Conservation (phyloP, 75 land plant genomes). For the Larix kaempferi region DNA sequence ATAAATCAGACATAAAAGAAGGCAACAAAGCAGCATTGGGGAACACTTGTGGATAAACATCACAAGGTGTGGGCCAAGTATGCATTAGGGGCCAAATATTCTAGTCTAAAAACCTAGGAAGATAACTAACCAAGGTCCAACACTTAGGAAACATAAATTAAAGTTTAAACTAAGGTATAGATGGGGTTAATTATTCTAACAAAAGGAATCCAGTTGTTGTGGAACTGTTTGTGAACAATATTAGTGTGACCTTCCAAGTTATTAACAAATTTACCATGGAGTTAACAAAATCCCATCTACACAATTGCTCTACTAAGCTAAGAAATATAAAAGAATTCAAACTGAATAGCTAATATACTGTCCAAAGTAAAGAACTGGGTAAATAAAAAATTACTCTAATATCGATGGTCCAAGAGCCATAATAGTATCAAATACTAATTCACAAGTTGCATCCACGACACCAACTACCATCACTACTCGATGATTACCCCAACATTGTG, state of each 20-base stretch:
- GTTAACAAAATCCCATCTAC: conserved; percentile 91
- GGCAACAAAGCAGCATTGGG: too few relatives aligned
- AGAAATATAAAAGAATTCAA: background rate
- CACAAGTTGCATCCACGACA: conserved; percentile 76
- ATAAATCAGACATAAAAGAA: too few relatives aligned
- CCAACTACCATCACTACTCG: conserved; percentile 96
- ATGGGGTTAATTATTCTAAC: too few relatives aligned
- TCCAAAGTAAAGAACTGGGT: conserved; percentile 1
- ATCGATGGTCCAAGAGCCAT: conserved; percentile 90
- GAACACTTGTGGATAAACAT: too few relatives aligned
- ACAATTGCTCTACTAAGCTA: conserved; percentile 7
- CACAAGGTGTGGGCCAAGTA: too few relatives aligned
- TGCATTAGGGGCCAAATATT: too few relatives aligned
- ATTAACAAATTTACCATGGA: conserved; percentile 66
- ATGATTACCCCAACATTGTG: conserved; percentile 65
- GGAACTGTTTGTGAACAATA: conserved; percentile 71
- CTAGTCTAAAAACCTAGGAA: too few relatives aligned
- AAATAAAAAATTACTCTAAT: conserved; percentile 58
- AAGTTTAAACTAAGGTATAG: too few relatives aligned
- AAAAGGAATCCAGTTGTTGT: conserved; percentile 77
- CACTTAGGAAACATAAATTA: too few relatives aligned
- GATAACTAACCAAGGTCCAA: too few relatives aligned
- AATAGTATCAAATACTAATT: conserved; percentile 69
- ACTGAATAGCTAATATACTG: background rate
- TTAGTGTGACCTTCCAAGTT: conserved; percentile 93